Evolutionary conservation across 2,329 filamentous ascomycete genomes (phyloP).

Genomic region (Chrysoporthe cubensis): DNA sequence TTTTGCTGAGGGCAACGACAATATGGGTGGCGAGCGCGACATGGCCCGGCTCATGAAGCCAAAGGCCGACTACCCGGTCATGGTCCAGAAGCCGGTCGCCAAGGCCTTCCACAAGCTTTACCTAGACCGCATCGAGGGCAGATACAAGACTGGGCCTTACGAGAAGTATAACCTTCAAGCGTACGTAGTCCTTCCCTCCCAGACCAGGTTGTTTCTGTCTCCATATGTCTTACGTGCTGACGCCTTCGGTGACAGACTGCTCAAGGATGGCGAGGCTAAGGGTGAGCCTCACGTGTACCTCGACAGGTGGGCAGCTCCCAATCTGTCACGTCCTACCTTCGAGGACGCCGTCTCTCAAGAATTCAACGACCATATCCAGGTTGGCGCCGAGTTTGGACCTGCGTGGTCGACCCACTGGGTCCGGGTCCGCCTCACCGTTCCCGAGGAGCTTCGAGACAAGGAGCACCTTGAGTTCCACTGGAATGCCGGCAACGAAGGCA

Average conservation of each 20-base stretch:
- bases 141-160: slow-evolving; percentile 81
- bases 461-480: slow-evolving; percentile 93
- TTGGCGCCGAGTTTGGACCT: slow-evolving; percentile 84
- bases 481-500: slow-evolving; percentile 93
- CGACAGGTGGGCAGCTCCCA: slow-evolving; percentile 81
- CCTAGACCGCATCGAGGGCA: slow-evolving; percentile 78
- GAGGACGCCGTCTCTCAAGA: slow-evolving; percentile 76
- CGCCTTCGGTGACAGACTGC: slow-evolving; percentile 56
- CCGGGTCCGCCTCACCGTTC: slow-evolving; percentile 78
- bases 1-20: slow-evolving; percentile 30
- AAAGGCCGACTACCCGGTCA: slow-evolving; percentile 55
- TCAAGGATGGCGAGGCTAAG: slow-evolving; percentile 68
- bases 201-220: slow-evolving; percentile 25
- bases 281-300: slow-evolving; percentile 81
- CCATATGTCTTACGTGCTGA: background rate
- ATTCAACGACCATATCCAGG: slow-evolving; percentile 69
- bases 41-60: slow-evolving; percentile 45
- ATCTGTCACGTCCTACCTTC: slow-evolving; percentile 81
- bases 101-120: slow-evolving; percentile 87
- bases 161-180: slow-evolving; percentile 68
- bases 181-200: slow-evolving; percentile 32
- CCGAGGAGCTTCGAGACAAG: slow-evolving; percentile 71
- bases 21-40: slow-evolving; percentile 55
- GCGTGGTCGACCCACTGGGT: slow-evolving; percentile 99
- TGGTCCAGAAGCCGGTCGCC: slow-evolving; percentile 61